Percentiles rank a stretch among this genome's conserved stretches.
Conservation (phyloP, 352 stramenopile species). For the Phytophthora hybrid region DNA sequence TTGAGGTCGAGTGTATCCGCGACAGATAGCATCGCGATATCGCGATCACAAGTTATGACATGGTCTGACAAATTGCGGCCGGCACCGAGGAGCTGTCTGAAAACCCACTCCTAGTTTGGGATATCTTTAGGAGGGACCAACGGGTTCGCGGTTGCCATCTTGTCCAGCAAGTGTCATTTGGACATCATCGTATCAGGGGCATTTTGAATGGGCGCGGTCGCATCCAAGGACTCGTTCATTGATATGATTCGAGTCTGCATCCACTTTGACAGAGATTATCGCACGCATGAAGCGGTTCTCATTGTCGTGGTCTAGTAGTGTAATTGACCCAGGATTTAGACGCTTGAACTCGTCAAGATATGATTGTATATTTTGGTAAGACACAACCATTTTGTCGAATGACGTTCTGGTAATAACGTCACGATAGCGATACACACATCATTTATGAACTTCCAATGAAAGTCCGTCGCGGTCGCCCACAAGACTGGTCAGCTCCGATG, state of each 20-base stretch:
- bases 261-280: neutral
- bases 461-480: neutral
- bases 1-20: neutral
- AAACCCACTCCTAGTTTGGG: neutral
- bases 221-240: neutral
- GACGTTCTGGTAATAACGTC: neutral
- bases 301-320: neutral
- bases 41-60: neutral
- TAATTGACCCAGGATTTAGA: neutral
- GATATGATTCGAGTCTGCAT: neutral
- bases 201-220: neutral
- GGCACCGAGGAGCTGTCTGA: neutral
- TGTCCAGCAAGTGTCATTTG: constrained; percentile 2
- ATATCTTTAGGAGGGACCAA: neutral
- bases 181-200: neutral
- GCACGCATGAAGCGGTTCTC: neutral
- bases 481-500: neutral
- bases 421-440: neutral
- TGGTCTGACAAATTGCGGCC: neutral
- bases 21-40: neutral
- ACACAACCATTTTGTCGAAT: neutral
- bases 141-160: constrained; percentile 3
- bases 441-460: neutral
- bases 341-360: neutral
- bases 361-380: neutral